A percentile compares a stretch with the other conserved stretches of the same genome.
phyloP scores from a whole-genome alignment of 352 stramenopile species.

The Globisporangium nagaii region DNA sequence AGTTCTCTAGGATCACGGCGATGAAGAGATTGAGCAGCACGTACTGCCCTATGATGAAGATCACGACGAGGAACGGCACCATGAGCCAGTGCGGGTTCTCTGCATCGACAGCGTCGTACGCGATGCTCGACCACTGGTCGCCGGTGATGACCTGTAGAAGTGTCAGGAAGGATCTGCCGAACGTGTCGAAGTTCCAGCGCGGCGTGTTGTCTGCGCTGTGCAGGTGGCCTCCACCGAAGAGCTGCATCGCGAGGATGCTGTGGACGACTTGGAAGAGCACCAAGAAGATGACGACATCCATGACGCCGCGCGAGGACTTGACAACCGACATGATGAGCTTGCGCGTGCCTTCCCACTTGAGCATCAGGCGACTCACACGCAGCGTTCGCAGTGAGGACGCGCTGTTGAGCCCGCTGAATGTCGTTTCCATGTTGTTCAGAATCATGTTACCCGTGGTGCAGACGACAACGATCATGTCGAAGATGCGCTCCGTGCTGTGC shows the following conservation, averaged over 20 bases:
- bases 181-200: conserved; percentile 80
- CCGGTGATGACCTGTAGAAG: conserved; percentile 74
- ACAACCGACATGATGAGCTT: conserved; percentile 76
- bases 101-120: conserved; percentile 69
- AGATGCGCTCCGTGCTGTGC: conserved; percentile 53
- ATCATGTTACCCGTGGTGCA: conserved; percentile 67
- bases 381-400: conserved; percentile 66
- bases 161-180: conserved; percentile 63
- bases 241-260: conserved; percentile 71
- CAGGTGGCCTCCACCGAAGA: conserved; percentile 59
- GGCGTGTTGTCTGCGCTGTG: conserved; percentile 33
- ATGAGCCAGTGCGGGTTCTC: conserved; percentile 62
- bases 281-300: conserved; percentile 73
- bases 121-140: conserved; percentile 72
- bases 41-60: conserved; percentile 75
- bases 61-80: conserved; percentile 68
- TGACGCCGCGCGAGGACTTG: conserved; percentile 72
- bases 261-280: conserved; percentile 74
- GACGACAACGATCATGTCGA: conserved; percentile 66
- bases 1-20: conserved; percentile 81
- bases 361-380: conserved; percentile 66
- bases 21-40: conserved; percentile 83
- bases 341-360: conserved; percentile 74
- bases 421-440: conserved; percentile 50
- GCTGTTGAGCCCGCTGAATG: conserved; percentile 57